Percentiles rank a stretch among this genome's conserved stretches.
phyloP scores from a whole-genome alignment of 495 filamentous ascomycete species.

The Aspergillus ostianus region DNA sequence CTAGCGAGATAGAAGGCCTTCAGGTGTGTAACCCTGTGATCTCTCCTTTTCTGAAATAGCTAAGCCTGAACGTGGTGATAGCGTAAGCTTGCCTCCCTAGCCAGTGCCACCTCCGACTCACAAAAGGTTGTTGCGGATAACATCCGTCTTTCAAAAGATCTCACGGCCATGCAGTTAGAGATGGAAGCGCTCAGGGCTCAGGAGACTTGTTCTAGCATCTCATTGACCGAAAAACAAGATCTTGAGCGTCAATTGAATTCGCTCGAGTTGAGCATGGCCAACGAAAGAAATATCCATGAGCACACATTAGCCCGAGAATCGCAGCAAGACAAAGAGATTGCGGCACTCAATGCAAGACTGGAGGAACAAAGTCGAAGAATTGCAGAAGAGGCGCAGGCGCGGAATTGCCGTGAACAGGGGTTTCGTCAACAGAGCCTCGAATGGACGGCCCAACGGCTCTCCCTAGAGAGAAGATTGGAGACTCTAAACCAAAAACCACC shows the following conservation, averaged over 20 bases:
- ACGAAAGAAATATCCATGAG: constrained; percentile 67
- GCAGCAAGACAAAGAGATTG: constrained; percentile 45
- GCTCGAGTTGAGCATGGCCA: constrained; percentile 75
- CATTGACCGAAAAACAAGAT: constrained; percentile 71
- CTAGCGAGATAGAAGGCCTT: constrained; percentile 62
- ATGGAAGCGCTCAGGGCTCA: constrained; percentile 75
- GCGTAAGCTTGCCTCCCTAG: constrained; percentile 66
- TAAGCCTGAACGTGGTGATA: constrained; percentile 25
- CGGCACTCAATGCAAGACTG: constrained; percentile 37
- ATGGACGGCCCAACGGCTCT: constrained; percentile 53
- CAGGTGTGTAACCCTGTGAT: constrained; percentile 50
- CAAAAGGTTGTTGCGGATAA: constrained; percentile 75
- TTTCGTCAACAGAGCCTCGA: constrained; percentile 35
- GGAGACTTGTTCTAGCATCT: constrained; percentile 58
- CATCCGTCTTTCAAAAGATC: constrained; percentile 65
- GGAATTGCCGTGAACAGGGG: constrained; percentile 33
- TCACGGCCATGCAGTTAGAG: constrained; percentile 70
- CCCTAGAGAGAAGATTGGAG: constrained; percentile 66
- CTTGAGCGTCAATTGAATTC: constrained; percentile 72
- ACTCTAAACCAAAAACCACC: constrained; percentile 64
- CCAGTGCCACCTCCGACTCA: constrained; percentile 60
- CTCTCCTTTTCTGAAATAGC: not conserved
- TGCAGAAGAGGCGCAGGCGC: constrained; percentile 34
- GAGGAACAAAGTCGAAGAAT: constrained; percentile 45
- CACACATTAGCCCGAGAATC: constrained; percentile 53